Base-by-base conservation (phyloP, 805 yeast species). In the Wickerhamiella musiphila region DNA sequence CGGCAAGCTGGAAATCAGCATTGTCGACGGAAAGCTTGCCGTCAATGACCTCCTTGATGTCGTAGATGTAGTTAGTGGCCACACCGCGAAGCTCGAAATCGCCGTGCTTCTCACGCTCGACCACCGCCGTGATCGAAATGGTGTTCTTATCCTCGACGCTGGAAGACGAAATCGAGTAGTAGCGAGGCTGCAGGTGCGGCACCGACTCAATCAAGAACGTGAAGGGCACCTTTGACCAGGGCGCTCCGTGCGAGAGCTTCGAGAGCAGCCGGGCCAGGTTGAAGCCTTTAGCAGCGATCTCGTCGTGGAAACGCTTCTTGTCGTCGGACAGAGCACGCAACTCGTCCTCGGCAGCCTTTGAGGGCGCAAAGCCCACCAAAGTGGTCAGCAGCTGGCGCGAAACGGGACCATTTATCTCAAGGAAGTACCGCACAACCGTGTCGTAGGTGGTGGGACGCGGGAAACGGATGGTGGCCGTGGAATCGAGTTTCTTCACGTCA, bases 81-180 rank as follows among this genome's bases (percentile, higher is more conserved):
- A 90, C 95, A 54, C 96, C 96, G 23, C 76, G 65, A 27, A 76
- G 65, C n/a, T 45, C 46, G 35, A 58, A 63, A 37, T 48, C 54
- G 21, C 48, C 33, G 22, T 48, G 52, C 12, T 45, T 44, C 20
- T 57, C 50, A 17, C 18, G 23, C 35, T 48, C 96, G 26, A 86
- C 94, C 32, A 84, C 92, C 2, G 94, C 94, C 13, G 96, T 90
- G 37, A 84, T 64, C 44, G 81, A 82, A 36, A 84, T 66, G 13
- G 66, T 65, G 32, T 73, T 65, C 52, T 81, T 81, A 48, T 81
- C 90, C 35, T 72, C 65, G 33, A 70, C 54, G 1, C 92, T 74
- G 4, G 94, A 81, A 1, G 95, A 84, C 2, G 95, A 84, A 44
- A 86, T 86, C 15, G 96, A 86, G 58, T 86, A 86, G 60, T 82